A percentile compares a stretch with the other conserved stretches of the same genome.
phyloP scores from a whole-genome alignment of 2,329 filamentous ascomycete genomes.

The Fusarium vanettenii region DNA sequence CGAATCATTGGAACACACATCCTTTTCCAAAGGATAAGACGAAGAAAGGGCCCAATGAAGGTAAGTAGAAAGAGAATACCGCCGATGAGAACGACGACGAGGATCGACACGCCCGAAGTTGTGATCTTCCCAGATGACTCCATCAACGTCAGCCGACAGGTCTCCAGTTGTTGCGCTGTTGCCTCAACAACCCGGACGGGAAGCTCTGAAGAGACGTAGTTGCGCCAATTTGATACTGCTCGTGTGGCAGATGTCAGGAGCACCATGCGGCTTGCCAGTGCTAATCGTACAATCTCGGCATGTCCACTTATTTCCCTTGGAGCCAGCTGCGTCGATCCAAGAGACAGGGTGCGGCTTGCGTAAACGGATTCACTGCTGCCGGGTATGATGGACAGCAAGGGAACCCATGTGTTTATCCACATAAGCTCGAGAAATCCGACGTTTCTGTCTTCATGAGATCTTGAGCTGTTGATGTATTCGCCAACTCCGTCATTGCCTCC shows the following conservation, averaged over 20 bases:
- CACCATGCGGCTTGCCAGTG: not conserved
- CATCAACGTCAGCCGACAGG: not conserved
- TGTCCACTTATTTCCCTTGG: not conserved
- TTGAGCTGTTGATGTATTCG: not conserved
- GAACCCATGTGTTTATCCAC: not conserved
- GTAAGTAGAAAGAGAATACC: not conserved
- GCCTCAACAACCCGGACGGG: not conserved
- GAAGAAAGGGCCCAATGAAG: not conserved
- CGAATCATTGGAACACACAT: not conserved
- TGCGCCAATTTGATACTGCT: not conserved
- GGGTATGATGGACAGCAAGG: not conserved
- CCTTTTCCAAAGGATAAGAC: not conserved
- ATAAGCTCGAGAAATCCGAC: not conserved
- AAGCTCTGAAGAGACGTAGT: not conserved
- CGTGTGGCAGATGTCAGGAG: not conserved
- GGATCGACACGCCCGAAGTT: not conserved
- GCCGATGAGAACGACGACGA: not conserved
- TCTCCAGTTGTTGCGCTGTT: not conserved
- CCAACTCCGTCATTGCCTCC: not conserved
- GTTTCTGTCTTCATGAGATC: not conserved
- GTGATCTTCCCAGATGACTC: not conserved
- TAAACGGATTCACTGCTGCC: not conserved
- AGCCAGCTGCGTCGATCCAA: not conserved
- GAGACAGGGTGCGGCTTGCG: not conserved
- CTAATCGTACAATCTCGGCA: not conserved